Conservation (phyloP, 352 stramenopile genomes). For the Stephanocyclus meneghinianus region DNA sequence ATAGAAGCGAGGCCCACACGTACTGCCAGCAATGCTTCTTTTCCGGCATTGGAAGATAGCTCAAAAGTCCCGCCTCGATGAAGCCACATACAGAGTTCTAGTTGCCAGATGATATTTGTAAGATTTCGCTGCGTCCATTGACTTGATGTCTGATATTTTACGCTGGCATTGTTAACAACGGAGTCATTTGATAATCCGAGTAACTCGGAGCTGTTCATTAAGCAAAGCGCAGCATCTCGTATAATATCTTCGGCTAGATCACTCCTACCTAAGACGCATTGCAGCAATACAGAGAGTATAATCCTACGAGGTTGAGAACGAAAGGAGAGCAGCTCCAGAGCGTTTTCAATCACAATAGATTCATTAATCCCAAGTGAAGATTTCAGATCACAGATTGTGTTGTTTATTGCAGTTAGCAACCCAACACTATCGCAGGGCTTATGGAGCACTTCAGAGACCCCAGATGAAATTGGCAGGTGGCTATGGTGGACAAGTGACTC, state of each 20-base stretch:
- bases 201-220: slow-evolving; percentile 61
- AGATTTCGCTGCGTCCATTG: slow-evolving; percentile 53
- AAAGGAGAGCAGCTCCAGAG: slow-evolving; percentile 55
- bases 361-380: slow-evolving; percentile 49
- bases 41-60: slow-evolving; percentile 58
- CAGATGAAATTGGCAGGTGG: slow-evolving; percentile 56
- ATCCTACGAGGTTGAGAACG: slow-evolving; percentile 42
- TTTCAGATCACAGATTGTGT: slow-evolving; percentile 53
- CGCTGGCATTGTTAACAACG: slow-evolving; percentile 46
- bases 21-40: slow-evolving; percentile 75
- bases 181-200: slow-evolving; percentile 70
- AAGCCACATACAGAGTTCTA: slow-evolving; percentile 83
- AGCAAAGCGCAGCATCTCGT: slow-evolving; percentile 51
- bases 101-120: slow-evolving; percentile 68
- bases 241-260: slow-evolving; percentile 76
- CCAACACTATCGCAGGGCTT: slow-evolving; percentile 65
- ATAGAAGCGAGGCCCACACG: slow-evolving; percentile 65
- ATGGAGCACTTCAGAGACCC: slow-evolving; percentile 67
- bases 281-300: slow-evolving; percentile 67
- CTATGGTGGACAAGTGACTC: slow-evolving; percentile 39
- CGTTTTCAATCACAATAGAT: slow-evolving; percentile 52
- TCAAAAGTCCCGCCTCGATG: slow-evolving; percentile 70
- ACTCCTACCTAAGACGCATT: slow-evolving; percentile 56
- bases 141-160: slow-evolving; percentile 54
- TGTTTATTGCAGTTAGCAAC: slow-evolving; percentile 53